Conservation (phyloP, 2,329 filamentous ascomycete species). For the Trichoderma koningii region DNA sequence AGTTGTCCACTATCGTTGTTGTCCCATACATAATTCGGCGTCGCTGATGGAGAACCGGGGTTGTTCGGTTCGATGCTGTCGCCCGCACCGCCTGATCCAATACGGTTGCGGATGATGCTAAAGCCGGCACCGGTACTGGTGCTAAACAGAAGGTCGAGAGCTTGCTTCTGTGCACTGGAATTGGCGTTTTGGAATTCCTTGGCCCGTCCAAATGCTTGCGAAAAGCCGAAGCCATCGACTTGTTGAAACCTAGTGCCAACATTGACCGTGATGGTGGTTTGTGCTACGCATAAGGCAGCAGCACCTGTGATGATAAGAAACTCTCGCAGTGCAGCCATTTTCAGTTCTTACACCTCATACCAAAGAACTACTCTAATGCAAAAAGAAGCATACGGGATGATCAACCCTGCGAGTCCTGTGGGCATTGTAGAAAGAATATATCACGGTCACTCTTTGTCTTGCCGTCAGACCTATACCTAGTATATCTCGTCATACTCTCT, state of each 20-base stretch:
- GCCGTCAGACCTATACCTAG: neutral
- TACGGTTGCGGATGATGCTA: constrained; percentile 15
- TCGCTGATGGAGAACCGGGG: constrained; percentile 6
- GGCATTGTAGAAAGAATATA: neutral
- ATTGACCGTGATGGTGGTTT: constrained; percentile 11
- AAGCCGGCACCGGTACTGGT: constrained; percentile 15
- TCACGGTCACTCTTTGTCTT: neutral
- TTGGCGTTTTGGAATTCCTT: constrained; percentile 17
- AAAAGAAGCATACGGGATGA: too few species aligned
- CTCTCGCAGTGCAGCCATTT: neutral
- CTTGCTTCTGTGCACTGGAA: constrained; percentile 13
- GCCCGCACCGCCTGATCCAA: constrained; percentile 11
- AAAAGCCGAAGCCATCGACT: constrained; percentile 19
- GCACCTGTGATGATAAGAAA: neutral
- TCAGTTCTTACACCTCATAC: neutral
- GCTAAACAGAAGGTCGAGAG: constrained; percentile 13
- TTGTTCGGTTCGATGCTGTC: constrained; percentile 22
- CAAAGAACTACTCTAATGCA: too few species aligned
- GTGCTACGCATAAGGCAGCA: constrained; percentile 3
- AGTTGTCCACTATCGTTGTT: constrained; percentile 11
- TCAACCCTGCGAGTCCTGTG: too few species aligned
- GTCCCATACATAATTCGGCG: constrained; percentile 12
- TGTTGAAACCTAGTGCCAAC: constrained; percentile 10
- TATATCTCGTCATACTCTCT: neutral
- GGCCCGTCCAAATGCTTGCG: constrained; percentile 14